phyloP scores from a whole-genome alignment of 1,139 yeast species.

The Yamadazyma spencermartinsiae region DNA sequence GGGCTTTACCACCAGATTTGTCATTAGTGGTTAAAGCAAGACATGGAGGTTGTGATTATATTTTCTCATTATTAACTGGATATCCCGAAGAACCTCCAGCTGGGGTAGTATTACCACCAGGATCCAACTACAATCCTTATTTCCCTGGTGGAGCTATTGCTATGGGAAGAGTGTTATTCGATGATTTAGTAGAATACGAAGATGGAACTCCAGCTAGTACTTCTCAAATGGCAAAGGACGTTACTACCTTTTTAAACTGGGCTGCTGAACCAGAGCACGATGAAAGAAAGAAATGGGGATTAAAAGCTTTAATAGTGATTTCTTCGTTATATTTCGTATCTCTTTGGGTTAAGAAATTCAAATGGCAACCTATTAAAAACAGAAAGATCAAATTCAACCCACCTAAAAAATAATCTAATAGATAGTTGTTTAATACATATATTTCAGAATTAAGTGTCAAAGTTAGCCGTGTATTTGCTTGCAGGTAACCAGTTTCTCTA shows the following conservation, averaged over 20 bases:
- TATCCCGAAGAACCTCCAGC: constrained; percentile 99
- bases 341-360: constrained; percentile 95
- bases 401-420: constrained; percentile 44
- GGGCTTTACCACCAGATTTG: constrained; percentile 98
- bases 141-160: constrained; percentile 99
- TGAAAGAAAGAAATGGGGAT: constrained; percentile 95
- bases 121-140: constrained; percentile 97
- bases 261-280: constrained; percentile 99
- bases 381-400: constrained; percentile 94
- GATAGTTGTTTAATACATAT: constrained; percentile 3
- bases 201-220: constrained; percentile 99
- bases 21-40: constrained; percentile 97
- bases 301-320: constrained; percentile 82
- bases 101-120: constrained; percentile 90
- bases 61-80: constrained; percentile 93
- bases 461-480: no score
- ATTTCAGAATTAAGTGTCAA: no score
- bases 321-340: constrained; percentile 81
- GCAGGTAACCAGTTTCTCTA: no score
- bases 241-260: constrained; percentile 94
- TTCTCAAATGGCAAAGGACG: constrained; percentile 99
- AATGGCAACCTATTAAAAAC: constrained; percentile 95
- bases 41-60: constrained; percentile 97
- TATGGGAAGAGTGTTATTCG: constrained; percentile 97
- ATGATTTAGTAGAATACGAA: constrained; percentile 95